Base-by-base conservation (phyloP, 192 early-diverging fungal species). In the Pilaira anomala region DNA sequence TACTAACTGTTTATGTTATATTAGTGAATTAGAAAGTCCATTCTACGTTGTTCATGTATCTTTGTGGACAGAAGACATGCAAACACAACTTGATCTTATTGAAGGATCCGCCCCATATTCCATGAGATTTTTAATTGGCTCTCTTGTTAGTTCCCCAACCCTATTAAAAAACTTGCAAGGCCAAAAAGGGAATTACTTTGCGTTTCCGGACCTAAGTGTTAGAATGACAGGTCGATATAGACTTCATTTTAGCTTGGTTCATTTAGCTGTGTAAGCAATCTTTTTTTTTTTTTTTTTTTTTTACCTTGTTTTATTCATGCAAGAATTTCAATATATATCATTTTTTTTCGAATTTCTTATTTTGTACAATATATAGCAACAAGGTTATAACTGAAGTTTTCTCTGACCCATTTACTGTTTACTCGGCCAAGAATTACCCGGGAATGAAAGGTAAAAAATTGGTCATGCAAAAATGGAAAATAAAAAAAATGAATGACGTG, bases 141-240 rank as follows among this genome's bases (percentile, higher is more conserved):
- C 92, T 14, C 87, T 91, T 16, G 91, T 94, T 18, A 91, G 91
- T 0, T 94, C 93, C 16, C 75, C 93, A 33, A 89, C 87, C 39
- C 85, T 88, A 11, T 72, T 94, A 22, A 92, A 91, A 59, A 92
- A 94, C 48, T 74, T 89, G 22, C 86, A 93, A 52, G 80, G 85
- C 64, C 75, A 78, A 21, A 85, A 90, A 44, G 92, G 92, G 7
- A 89, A 87, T 1, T 96, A 92, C 66, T 96, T 96, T 80, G 90
- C 94, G 24, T 96, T 96, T 73, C 89, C 94, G 8, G 94, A 96
- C 71, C 77, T 96, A 8, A 92, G 90, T 24, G 90, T 94, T 14
- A 76, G 94, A 7, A 89, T 92, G 78, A 90, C 94, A 48, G 93
- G 93, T 22, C 75, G 78, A 16, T 91, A 88, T 65, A 64, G 85